Conservation (phyloP, 345 rosid genomes). For the Heritiera fomes region DNA sequence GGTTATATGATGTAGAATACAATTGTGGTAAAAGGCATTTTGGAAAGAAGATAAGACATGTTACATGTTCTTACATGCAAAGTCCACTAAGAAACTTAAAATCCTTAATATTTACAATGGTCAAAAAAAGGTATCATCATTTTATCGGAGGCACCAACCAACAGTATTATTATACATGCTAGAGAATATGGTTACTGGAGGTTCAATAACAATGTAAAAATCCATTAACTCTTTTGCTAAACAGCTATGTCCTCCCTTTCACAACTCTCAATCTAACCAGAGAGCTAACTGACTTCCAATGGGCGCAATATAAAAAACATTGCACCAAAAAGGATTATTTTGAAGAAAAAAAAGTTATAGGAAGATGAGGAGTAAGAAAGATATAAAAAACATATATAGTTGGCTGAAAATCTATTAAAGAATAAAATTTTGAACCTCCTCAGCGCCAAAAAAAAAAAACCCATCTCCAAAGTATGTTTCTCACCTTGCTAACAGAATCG, state of each 20-base stretch:
- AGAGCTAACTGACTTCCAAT: neutral
- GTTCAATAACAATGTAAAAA: neutral
- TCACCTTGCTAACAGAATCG: constrained; percentile 85
- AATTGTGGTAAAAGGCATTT: neutral
- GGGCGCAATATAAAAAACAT: neutral
- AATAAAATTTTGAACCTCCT: neutral
- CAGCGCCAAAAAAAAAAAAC: neutral
- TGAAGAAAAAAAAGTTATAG: neutral
- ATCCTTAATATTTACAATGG: neutral
- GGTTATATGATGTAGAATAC: neutral
- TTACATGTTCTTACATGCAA: neutral
- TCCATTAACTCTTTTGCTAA: neutral
- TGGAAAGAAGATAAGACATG: neutral
- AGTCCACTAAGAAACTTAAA: constrained; percentile 6
- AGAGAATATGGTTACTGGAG: neutral
- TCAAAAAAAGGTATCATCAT: neutral
- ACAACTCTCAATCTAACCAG: neutral
- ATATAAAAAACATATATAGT: neutral
- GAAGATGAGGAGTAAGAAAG: neutral
- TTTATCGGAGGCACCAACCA: neutral
- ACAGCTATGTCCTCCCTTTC: constrained; percentile 7
- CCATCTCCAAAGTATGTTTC: neutral
- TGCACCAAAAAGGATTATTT: neutral
- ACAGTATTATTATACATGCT: neutral
- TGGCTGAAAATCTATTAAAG: neutral